Evolutionary conservation across 768 basidiomycete species (phyloP).

Genomic region (Trametes villosa): DNA sequence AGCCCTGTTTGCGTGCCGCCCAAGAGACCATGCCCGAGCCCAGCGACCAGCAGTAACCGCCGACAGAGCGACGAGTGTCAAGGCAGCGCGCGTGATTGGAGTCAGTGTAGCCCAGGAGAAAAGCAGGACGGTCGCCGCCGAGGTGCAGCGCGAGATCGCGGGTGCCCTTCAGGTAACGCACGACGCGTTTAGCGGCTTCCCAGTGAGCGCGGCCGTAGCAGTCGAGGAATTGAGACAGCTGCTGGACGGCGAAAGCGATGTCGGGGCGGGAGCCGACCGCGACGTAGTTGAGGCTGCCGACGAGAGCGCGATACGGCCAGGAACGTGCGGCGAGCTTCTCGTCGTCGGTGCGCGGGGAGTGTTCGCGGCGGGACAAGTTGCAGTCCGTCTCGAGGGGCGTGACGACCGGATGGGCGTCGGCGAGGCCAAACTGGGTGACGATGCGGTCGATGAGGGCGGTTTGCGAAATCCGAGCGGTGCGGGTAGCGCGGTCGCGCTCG

Average conservation of each 20-base stretch:
- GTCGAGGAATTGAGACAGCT: slow-evolving; percentile 22
- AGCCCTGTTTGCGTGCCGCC: slow-evolving; percentile 30
- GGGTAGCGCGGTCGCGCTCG: slow-evolving; percentile 28
- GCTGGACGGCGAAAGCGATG: slow-evolving; percentile 25
- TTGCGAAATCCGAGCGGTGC: slow-evolving; percentile 27
- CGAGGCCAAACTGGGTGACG: slow-evolving; percentile 19
- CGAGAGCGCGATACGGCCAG: slow-evolving; percentile 34
- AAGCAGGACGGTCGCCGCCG: slow-evolving; percentile 11
- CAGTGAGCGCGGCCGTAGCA: slow-evolving; percentile 25
- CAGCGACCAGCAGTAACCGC: slow-evolving; percentile 32
- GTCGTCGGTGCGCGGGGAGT: background rate
- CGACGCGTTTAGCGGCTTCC: slow-evolving; percentile 29
- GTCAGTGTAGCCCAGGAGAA: slow-evolving; percentile 24
- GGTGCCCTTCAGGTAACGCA: slow-evolving; percentile 31
- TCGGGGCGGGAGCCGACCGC: slow-evolving; percentile 23
- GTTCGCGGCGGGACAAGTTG: background rate
- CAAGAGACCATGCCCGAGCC: slow-evolving; percentile 31
- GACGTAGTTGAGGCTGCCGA: slow-evolving; percentile 35
- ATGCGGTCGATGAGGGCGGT: slow-evolving; percentile 24
- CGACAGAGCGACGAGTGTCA: slow-evolving; percentile 31
- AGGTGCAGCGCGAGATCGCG: slow-evolving; percentile 10
- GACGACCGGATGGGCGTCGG: slow-evolving; percentile 10
- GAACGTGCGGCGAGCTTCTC: slow-evolving; percentile 3
- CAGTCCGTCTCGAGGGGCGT: slow-evolving; percentile 24
- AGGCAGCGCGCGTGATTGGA: slow-evolving; percentile 32